Conservation (phyloP, 257 asterid genomes). For the Solanum tarijense region DNA sequence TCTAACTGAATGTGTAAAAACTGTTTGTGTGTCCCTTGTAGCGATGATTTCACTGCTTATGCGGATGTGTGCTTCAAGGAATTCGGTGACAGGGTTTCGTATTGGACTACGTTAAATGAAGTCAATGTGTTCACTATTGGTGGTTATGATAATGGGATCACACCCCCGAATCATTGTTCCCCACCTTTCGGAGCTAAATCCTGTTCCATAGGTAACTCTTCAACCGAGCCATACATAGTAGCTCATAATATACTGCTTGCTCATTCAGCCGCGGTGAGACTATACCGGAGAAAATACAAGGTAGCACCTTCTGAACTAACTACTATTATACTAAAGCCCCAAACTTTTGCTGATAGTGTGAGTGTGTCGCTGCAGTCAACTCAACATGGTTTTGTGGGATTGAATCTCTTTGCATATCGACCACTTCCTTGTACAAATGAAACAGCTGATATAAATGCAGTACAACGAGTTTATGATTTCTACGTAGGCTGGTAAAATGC, state of each 20-base stretch:
- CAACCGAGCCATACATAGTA: slow-evolving; percentile 36
- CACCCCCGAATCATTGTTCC: slow-evolving; percentile 45
- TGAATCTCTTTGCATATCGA: slow-evolving; percentile 31
- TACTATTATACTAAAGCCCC: not conserved
- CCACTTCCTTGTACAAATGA: slow-evolving; percentile 25
- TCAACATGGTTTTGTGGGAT: slow-evolving; percentile 51
- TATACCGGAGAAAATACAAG: slow-evolving; percentile 35
- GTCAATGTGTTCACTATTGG: slow-evolving; percentile 35
- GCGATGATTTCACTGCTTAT: slow-evolving; percentile 41
- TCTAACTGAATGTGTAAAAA: not conserved
- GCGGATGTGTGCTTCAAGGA: slow-evolving; percentile 52
- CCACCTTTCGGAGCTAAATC: not conserved
- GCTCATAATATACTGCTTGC: slow-evolving; percentile 40
- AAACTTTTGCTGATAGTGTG: not conserved
- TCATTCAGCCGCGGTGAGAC: slow-evolving; percentile 28
- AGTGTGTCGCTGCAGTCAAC: slow-evolving; percentile 21
- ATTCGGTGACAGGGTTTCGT: slow-evolving; percentile 44
- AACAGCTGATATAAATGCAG: slow-evolving; percentile 32
- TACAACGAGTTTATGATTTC: slow-evolving; percentile 33
- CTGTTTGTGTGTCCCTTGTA: slow-evolving; percentile 2
- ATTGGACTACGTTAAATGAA: slow-evolving; percentile 56
- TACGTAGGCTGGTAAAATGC: slow-evolving; percentile 44
- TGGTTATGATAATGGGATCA: slow-evolving; percentile 30
- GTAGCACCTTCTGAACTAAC: slow-evolving; percentile 4
- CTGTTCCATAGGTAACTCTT: slow-evolving; percentile 28